Conservation (phyloP, 768 basidiomycete genomes). For the Lactarius quietus region DNA sequence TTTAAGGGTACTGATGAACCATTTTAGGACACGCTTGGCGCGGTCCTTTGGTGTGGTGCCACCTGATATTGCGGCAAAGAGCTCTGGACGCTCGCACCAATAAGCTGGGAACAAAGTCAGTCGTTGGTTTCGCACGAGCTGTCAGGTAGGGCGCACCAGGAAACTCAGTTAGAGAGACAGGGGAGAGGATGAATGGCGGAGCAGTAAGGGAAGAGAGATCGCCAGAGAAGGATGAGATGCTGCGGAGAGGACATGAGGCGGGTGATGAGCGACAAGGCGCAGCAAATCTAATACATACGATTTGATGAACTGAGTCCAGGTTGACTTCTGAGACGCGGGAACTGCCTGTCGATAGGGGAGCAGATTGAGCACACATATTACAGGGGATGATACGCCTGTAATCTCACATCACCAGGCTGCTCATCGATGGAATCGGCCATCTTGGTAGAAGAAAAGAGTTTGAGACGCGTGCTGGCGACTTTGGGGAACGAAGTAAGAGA, state of each 20-base stretch:
- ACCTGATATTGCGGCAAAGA: constrained; percentile 84
- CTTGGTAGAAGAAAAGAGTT: background rate
- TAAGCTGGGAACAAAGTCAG: constrained; percentile 55
- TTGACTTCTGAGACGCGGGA: constrained; percentile 76
- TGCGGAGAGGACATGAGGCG: constrained; percentile 30
- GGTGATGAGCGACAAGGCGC: constrained; percentile 15
- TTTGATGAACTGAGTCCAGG: constrained; percentile 91
- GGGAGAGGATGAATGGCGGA: constrained; percentile 89
- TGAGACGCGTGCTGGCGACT: background rate
- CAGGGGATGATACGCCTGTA: background rate
- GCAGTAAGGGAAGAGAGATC: constrained; percentile 84
- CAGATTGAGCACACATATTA: background rate
- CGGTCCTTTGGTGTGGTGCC: constrained; percentile 71
- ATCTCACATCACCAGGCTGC: constrained; percentile 19
- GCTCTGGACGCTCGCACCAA: constrained; percentile 92
- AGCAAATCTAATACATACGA: constrained; percentile 49
- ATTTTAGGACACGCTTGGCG: constrained; percentile 76
- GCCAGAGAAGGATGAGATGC: constrained; percentile 83
- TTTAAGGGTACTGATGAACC: constrained; percentile 97
- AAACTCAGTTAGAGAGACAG: constrained; percentile 87
- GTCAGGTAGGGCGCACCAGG: constrained; percentile 52
- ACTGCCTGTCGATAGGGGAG: constrained; percentile 48
- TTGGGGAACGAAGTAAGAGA: background rate
- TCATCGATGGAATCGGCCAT: constrained; percentile 16
- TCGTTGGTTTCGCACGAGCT: constrained; percentile 13